These are phyloP conservation scores for Euryodendron excelsum DNA, from an alignment of 148 eudicot species.

Conservation along the genomic window DNA sequence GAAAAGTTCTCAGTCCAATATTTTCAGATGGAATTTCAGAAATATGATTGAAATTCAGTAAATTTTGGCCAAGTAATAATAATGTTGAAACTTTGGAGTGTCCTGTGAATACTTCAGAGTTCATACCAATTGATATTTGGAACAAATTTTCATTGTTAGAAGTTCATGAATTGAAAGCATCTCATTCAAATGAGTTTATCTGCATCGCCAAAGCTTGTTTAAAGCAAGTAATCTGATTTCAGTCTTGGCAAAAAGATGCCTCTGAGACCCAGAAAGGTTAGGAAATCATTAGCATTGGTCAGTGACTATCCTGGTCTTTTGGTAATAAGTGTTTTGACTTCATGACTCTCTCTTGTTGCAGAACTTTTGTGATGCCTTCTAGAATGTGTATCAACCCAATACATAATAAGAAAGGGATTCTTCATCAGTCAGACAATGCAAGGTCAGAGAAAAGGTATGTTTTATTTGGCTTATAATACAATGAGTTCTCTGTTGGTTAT, in stretches of 20 bases:
- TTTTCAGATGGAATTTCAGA: too few species aligned
- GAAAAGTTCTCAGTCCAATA: too few species aligned
- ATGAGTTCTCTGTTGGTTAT: background rate
- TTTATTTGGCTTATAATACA: constrained; percentile 3
- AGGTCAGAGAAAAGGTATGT: constrained; percentile 69
- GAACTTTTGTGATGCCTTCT: constrained; percentile 97
- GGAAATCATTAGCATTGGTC: background rate
- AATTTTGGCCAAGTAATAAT: too few species aligned
- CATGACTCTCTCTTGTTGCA: constrained; percentile 28
- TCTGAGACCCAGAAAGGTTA: background rate
- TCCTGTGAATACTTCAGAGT: too few species aligned
- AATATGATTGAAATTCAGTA: too few species aligned
- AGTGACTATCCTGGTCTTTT: background rate
- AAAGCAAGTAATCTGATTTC: background rate
- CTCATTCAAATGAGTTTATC: background rate
- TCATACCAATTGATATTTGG: background rate
- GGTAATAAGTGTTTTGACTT: background rate
- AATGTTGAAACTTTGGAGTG: too few species aligned
- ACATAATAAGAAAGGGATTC: constrained; percentile 81
- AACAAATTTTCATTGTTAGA: background rate
- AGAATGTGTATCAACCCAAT: constrained; percentile 92
- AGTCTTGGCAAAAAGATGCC: background rate
- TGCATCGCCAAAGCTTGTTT: background rate
- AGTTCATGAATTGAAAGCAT: background rate
- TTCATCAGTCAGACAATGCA: constrained; percentile 48